Base-by-base conservation (phyloP, 202 grass and related monocot species). In the Alloteropsis angusta region DNA sequence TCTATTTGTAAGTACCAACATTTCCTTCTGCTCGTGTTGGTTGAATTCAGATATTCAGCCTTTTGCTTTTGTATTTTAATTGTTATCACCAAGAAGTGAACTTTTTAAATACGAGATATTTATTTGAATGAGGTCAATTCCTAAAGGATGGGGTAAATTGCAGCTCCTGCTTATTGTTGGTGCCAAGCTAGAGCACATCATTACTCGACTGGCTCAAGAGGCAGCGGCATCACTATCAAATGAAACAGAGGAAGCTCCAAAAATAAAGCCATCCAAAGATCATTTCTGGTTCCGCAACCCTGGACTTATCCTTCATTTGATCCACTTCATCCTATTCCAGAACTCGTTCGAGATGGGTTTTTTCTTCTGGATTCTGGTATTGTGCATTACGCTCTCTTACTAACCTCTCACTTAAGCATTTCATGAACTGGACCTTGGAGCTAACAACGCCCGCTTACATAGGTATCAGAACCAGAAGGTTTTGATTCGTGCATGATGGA, bases 301-400 rank as follows among this genome's bases (percentile, higher is more conserved):
- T 65, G 69, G 37, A 15, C 85, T 99, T 6, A 68, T 93, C 57
- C 88, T 99, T 53, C 86, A 96, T 37, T 4, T 99, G 59, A 91
- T 99, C 52, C 96, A 93, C 87, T 99, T 99, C 84, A 86, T 99
- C 72, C 75, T 99, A 77, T 99, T 99, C 85, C 96, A 99, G 68
- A 99, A 99, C 79, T 92, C 92, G 56, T 99, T 99, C 30, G 96
- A 99, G 86, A 93, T 99, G 76, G 90, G 76, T 5, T 99, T 99
- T 73, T 99, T 96, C 90, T 88, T 99, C 86, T 99, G 92, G 96
- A 80, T 96, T 62, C 71, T 77, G 96, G 96, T 99, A 95, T 12
- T 49, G 71, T 75, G 48, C 69, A 14, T 74, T 52, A 39, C 13
- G 8, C 54, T 30, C 11, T 46, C 32, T 34, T 30, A 3, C 28